Base-by-base conservation (phyloP, 2,329 filamentous ascomycete genomes). In the Alternaria metachromatica region DNA sequence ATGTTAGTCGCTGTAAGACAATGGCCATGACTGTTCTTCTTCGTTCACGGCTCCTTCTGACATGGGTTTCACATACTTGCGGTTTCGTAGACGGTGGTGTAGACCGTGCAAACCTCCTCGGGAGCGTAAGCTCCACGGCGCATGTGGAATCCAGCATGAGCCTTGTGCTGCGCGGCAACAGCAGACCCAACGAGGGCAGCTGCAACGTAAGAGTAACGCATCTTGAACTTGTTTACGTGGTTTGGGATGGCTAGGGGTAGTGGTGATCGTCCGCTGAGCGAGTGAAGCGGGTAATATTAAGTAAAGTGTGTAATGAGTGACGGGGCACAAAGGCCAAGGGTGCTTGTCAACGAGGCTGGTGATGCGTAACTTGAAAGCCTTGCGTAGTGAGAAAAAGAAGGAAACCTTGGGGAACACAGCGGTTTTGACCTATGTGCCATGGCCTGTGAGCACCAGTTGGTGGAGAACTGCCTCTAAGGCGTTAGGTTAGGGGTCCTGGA, bases 231-330 rank as follows among this genome's bases (percentile, higher is more conserved):
- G 73, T 72, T 78, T 77, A 71, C 72, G 69, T 73, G 62, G 63
- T 69, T 72, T 71, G 70, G 63, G 58, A 65, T 60, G 69, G 55
- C 54, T 62, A 62, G 62, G 59, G 65, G 64, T 51, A 67, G 60
- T 72, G 55, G 56, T 62, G 89, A 92, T 85, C 41, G 89, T 88
- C 92, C 91, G 92, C 92, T 94, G 84, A 94, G 93, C 81, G 92
- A 93, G 89, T 93, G 91, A 92, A 92, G 90, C 90, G 90, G 70
- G 62, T 65, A 90, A 90, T 66, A 64, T 72, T 63, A 63, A 51
- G 61, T 74, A 72, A 62, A 61, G 66, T 67, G 43, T 55, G 63
- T 77, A 79, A 79, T 68, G 77, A 79, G 72, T 72, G 77, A 76
- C 74, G 63, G 58, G 78, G 77, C 77, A 74, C 75, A 68, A 74